Conservation (phyloP, 169 alveolate genomes). For the Plasmodium gallinaceum region DNA sequence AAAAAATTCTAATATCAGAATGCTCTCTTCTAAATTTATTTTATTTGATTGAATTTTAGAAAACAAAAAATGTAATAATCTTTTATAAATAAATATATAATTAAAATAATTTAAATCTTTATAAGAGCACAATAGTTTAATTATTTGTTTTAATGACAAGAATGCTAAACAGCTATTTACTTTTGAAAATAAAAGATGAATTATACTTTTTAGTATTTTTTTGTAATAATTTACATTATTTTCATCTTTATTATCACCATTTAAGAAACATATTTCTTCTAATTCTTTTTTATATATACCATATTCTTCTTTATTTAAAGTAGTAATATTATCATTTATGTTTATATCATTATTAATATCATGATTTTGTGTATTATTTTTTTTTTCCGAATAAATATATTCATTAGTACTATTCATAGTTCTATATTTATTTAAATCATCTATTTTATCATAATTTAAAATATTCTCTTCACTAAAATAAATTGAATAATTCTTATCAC, state of each 20-base stretch:
- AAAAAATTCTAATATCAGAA: constrained; percentile 41
- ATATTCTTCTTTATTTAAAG: neutral
- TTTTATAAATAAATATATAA: constrained; percentile 47
- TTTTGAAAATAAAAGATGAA: constrained; percentile 48
- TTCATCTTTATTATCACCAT: neutral
- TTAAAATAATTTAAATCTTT: constrained; percentile 74
- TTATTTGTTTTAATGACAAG: constrained; percentile 52
- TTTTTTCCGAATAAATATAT: too few relatives aligned
- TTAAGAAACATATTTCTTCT: neutral
- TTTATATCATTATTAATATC: too few relatives aligned
- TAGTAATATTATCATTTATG: too few relatives aligned
- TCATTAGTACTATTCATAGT: too few relatives aligned
- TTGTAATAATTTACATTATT: neutral
- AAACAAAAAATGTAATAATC: constrained; percentile 27
- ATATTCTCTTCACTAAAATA: neutral
- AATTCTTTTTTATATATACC: neutral
- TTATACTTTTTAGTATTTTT: constrained; percentile 1
- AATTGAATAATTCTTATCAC: neutral
- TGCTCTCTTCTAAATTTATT: constrained; percentile 36
- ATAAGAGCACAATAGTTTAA: constrained; percentile 39
- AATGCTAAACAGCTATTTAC: constrained; percentile 73
- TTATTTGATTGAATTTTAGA: constrained; percentile 31
- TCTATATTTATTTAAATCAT: too few relatives aligned
- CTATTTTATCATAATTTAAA: too few relatives aligned
- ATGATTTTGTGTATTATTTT: too few relatives aligned